phyloP scores from a whole-genome alignment of 352 stramenopile genomes.

The Phytophthora fragariae region DNA sequence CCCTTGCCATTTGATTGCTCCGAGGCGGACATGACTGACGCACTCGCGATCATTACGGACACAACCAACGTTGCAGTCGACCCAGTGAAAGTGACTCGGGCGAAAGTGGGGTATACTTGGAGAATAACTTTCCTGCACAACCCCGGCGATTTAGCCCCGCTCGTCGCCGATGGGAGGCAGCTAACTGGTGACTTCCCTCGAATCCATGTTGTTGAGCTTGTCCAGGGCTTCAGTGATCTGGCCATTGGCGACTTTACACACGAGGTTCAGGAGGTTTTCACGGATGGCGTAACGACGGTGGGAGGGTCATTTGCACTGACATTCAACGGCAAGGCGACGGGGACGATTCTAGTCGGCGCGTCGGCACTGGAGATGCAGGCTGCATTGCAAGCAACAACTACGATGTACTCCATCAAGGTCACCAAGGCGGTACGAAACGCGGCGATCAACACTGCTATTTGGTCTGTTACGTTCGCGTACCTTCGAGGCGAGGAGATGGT shows the following conservation, averaged over 20 bases:
- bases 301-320: constrained; percentile 88
- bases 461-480: constrained; percentile 96
- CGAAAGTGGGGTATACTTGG: constrained; percentile 87
- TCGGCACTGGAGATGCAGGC: constrained; percentile 89
- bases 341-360: constrained; percentile 73
- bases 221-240: constrained; percentile 50
- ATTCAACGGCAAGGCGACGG: constrained; percentile 91
- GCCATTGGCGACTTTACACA: constrained; percentile 94
- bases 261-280: constrained; percentile 62
- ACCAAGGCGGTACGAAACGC: constrained; percentile 50
- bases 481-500: constrained; percentile 92
- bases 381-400: constrained; percentile 73
- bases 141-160: constrained; percentile 86
- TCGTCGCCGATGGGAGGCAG: constrained; percentile 84
- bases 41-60: constrained; percentile 82
- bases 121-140: constrained; percentile 92
- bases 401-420: constrained; percentile 89
- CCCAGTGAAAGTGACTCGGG: constrained; percentile 78
- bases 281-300: constrained; percentile 41
- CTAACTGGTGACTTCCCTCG: constrained; percentile 90
- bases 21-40: constrained; percentile 71
- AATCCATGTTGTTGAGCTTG: constrained; percentile 79
- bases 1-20: constrained; percentile 78
- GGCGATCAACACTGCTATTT: constrained; percentile 75
- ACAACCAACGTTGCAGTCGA: constrained; percentile 75